phyloP scores from a whole-genome alignment of 1,284 basidiomycete genomes.

The Heterobasidion parviporum region DNA sequence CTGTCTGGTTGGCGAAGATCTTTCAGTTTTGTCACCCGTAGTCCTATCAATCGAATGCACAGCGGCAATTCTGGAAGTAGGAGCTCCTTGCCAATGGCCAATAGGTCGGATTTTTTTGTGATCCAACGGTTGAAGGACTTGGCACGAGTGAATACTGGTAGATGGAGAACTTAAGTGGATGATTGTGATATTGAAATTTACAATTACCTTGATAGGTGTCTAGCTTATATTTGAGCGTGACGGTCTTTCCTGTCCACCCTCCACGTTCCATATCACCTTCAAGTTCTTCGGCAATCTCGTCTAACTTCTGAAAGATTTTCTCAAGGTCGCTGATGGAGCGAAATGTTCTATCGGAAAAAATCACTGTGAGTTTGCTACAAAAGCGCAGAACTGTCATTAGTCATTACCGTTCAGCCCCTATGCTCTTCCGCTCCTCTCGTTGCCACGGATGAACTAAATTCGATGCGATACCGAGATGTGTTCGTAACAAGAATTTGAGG shows the following conservation, averaged over 20 bases:
- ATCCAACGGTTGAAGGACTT: slow-evolving; percentile 73
- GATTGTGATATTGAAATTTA: background rate
- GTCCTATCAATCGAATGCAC: slow-evolving; percentile 71
- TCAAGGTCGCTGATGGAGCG: slow-evolving; percentile 53
- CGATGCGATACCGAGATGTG: slow-evolving; percentile 79
- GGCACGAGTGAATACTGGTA: slow-evolving; percentile 71
- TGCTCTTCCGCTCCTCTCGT: slow-evolving; percentile 80
- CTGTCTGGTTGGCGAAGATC: slow-evolving; percentile 54
- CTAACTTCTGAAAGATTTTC: slow-evolving; percentile 67
- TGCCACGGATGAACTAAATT: slow-evolving; percentile 71
- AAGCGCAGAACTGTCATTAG: slow-evolving; percentile 19
- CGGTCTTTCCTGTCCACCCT: slow-evolving; percentile 69
- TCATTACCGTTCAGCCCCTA: slow-evolving; percentile 77
- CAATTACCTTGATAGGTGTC: slow-evolving; percentile 65
- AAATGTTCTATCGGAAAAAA: slow-evolving; percentile 57
- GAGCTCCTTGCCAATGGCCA: slow-evolving; percentile 77
- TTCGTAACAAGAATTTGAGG: slow-evolving; percentile 62
- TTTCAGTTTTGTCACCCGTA: slow-evolving; percentile 79
- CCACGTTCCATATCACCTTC: slow-evolving; percentile 65
- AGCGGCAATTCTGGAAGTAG: slow-evolving; percentile 73
- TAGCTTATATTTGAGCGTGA: slow-evolving; percentile 77
- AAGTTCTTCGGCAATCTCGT: slow-evolving; percentile 74
- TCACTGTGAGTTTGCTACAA: background rate
- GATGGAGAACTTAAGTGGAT: background rate
- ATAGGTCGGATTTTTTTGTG: slow-evolving; percentile 69